phyloP scores from a whole-genome alignment of 352 stramenopile species.

The Aphanomyces stellatus region DNA sequence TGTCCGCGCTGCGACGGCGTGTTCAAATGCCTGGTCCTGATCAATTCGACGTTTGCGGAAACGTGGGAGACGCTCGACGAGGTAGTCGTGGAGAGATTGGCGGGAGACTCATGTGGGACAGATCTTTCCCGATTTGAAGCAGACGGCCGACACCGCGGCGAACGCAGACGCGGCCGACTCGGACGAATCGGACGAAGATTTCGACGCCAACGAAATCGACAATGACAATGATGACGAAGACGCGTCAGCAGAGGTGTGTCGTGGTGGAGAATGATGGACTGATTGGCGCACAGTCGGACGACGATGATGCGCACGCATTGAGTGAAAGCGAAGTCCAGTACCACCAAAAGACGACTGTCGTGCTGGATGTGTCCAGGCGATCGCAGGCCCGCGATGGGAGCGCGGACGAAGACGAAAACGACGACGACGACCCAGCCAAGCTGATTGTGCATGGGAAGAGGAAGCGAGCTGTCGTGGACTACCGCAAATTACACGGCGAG shows the following conservation, averaged over 20 bases:
- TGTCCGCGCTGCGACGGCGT: constrained; percentile 64
- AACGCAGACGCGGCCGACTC: not conserved
- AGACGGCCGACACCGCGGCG: not conserved
- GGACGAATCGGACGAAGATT: not conserved
- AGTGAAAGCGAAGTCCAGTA: not conserved
- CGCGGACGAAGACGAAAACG: constrained; percentile 22
- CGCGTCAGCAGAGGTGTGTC: too few relatives aligned
- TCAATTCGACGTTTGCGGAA: constrained; percentile 70
- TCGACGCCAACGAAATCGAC: not conserved
- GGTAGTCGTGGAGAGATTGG: constrained; percentile 14
- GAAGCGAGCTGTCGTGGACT: constrained; percentile 71
- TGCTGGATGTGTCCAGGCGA: not conserved
- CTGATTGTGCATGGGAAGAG: constrained; percentile 66
- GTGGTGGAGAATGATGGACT: too few relatives aligned
- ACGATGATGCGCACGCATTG: not conserved
- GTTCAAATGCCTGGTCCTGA: constrained; percentile 70
- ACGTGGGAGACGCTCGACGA: constrained; percentile 50
- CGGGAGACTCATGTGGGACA: not conserved
- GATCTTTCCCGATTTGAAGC: constrained; percentile 18
- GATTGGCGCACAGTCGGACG: not conserved
- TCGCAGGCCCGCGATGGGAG: not conserved
- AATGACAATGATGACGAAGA: constrained; percentile 4
- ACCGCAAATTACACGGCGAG: constrained; percentile 65
- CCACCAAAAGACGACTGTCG: not conserved
- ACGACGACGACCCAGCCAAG: constrained; percentile 11